Conservation (phyloP, 139 green algal species). For the Asterochloris erici region DNA sequence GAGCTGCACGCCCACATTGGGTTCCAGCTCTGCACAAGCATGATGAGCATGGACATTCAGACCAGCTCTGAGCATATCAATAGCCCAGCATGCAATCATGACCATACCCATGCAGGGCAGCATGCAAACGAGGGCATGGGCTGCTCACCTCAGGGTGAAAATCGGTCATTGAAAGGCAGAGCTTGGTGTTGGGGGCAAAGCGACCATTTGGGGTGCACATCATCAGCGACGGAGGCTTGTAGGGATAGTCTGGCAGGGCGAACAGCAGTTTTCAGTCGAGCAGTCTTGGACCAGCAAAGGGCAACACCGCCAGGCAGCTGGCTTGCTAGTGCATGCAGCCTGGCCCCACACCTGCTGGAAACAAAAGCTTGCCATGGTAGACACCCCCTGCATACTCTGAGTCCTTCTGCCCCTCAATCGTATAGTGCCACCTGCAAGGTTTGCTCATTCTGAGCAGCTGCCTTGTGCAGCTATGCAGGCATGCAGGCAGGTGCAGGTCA, state of each 20-base stretch:
- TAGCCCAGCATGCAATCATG: too few species aligned
- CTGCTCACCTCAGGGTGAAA: constrained; percentile 63
- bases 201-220: constrained; percentile 83
- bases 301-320: too few species aligned
- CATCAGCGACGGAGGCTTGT: constrained; percentile 53
- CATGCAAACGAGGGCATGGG: too few species aligned
- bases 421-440: constrained; percentile 25
- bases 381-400: constrained; percentile 69
- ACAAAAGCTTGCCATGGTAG: constrained; percentile 82
- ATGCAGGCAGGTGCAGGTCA: too few species aligned
- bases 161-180: constrained; percentile 81
- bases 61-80: too few species aligned
- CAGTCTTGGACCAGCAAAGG: too few species aligned
- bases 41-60: too few species aligned
- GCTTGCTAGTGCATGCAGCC: background rate
- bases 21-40: constrained; percentile 51
- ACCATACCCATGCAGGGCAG: too few species aligned
- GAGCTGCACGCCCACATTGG: constrained; percentile 63
- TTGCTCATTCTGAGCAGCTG: too few species aligned
- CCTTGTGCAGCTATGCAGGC: background rate
- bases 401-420: constrained; percentile 54
- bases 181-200: constrained; percentile 73
- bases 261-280: background rate
- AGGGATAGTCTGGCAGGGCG: constrained; percentile 39
- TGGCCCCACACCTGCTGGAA: constrained; percentile 30